A percentile compares a stretch with the other conserved stretches of the same genome.
Conservation (phyloP, 495 filamentous ascomycete species). For the Daldinia grandis region DNA sequence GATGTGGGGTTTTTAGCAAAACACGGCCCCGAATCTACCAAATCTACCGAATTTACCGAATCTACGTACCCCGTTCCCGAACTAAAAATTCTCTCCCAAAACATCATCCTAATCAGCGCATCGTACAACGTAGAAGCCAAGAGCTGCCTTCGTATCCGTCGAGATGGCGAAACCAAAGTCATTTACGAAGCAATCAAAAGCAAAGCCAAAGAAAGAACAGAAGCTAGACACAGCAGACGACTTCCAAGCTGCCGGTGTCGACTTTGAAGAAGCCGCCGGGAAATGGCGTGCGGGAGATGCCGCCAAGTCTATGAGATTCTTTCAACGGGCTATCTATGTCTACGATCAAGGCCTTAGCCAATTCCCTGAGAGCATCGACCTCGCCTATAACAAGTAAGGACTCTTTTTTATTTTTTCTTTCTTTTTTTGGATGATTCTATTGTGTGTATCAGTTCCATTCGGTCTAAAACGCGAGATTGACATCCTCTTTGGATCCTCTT, state of each 20-base stretch:
- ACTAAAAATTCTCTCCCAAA: neutral
- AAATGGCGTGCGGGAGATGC: constrained; percentile 79
- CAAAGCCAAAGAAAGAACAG: constrained; percentile 25
- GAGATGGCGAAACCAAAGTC: constrained; percentile 28
- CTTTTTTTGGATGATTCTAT: too few relatives aligned
- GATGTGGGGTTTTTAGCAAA: neutral
- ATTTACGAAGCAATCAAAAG: constrained; percentile 12
- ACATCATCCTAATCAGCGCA: neutral
- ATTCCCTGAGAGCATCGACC: constrained; percentile 69
- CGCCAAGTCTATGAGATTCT: constrained; percentile 72
- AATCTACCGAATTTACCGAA: too few relatives aligned
- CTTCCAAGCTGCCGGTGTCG: constrained; percentile 63
- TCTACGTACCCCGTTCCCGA: neutral
- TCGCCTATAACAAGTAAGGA: constrained; percentile 73
- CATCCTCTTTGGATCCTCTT: neutral
- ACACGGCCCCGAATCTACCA: too few relatives aligned
- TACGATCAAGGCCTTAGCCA: constrained; percentile 67
- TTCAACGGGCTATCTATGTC: constrained; percentile 67
- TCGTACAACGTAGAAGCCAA: neutral
- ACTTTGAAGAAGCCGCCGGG: constrained; percentile 72
- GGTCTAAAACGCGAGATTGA: neutral
- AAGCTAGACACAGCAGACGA: constrained; percentile 38
- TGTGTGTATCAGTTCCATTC: neutral
- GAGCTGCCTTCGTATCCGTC: neutral
- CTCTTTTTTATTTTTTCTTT: neutral